Conservation (phyloP, 1,284 basidiomycete species). For the Cryptococcus sp. region DNA sequence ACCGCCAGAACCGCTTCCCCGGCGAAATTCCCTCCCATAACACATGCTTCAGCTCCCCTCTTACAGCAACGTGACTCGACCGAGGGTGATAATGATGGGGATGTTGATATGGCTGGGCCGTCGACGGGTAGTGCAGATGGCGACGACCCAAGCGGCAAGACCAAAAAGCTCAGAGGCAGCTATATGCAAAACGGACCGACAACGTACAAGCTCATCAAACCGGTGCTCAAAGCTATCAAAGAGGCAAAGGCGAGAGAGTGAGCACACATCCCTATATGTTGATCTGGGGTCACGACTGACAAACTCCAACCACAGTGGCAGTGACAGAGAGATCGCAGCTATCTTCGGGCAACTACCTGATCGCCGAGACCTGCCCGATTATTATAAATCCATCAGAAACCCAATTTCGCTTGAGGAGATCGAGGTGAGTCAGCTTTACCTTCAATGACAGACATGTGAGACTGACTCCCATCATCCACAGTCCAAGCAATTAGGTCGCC, state of each 20-base stretch:
- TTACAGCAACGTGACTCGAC: background rate
- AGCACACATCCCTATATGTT: constrained; percentile 11
- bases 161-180: constrained; percentile 33
- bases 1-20: background rate
- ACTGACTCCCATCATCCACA: constrained; percentile 18
- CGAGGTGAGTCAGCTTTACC: constrained; percentile 61
- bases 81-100: constrained; percentile 3
- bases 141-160: constrained; percentile 1
- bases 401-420: constrained; percentile 84
- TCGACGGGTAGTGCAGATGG: constrained; percentile 19
- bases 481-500: constrained; percentile 64
- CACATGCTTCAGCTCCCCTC: background rate
- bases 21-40: too few relatives aligned
- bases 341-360: constrained; percentile 78
- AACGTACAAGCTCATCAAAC: constrained; percentile 51
- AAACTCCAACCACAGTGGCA: constrained; percentile 42
- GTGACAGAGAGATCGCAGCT: constrained; percentile 66
- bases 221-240: constrained; percentile 43
- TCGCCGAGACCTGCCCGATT: constrained; percentile 82
- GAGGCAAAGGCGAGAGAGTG: constrained; percentile 44
- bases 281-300: constrained; percentile 2
- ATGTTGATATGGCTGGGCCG: constrained; percentile 21
- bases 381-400: constrained; percentile 80
- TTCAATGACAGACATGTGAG: background rate
- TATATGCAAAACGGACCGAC: constrained; percentile 50